Base-by-base conservation (phyloP, 2,329 filamentous ascomycete species). In the Dactylellina sp. region DNA sequence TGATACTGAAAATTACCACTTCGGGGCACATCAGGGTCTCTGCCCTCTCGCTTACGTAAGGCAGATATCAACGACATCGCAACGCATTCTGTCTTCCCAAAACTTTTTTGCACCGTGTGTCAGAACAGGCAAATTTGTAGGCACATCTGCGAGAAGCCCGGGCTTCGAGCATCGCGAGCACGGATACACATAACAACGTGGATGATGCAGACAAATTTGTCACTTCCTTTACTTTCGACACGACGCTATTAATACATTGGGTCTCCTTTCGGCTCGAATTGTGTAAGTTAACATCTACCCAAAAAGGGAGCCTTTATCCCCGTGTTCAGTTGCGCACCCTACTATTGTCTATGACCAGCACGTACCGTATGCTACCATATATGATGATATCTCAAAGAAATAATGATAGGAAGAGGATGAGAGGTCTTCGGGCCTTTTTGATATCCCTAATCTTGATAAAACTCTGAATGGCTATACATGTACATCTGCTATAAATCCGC, bases 391-490 rank as follows among this genome's bases (percentile, higher is more conserved):
- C 35, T 35, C 50, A 70, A 55, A 28, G 46, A 61, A 53, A 53
- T 61, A 60, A 70, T 70, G 64, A 70, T 70, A 70, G 64, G 64
- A 70, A 70, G 64, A 70, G 64, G 64, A 70, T 70, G 64, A 70
- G 49, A 56, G 64, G 22, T 39, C 32, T 61, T 25, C 18, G 37
- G 50, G 47, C 44, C 56, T 59, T 59, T 61, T 61, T 70, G 64
- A 70, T 70, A 70, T 70, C 46, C 39, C 56, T 24, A 49, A 47
- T 55, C 16, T 55, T 55, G 18, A 61, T 70, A 70, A 61, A 53
- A 61, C 16, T 61, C 64, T 70, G 64, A 68, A 44, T 52, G 53
- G 53, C 44, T n/a, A 7, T 18, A n/a, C 20, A 20, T 12, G 25
- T 35, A 20, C 22, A 50, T 28, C n/a, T 22, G 28, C 46, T 16